These are phyloP conservation scores for Solanum ossicruentum DNA, from an alignment of 257 asterid genomes.

Conservation along the genomic window DNA sequence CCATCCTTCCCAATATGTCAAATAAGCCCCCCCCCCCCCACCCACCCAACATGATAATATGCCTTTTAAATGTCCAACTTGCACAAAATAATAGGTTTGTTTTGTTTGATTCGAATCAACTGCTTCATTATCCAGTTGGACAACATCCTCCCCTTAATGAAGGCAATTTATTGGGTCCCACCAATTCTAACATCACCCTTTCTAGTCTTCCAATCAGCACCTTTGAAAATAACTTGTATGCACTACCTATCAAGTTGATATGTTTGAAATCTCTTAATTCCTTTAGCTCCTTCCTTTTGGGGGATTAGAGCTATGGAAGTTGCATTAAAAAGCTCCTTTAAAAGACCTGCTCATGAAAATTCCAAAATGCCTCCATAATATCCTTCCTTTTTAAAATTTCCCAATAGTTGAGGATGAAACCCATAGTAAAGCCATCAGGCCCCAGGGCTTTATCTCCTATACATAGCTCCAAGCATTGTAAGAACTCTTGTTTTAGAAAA, in stretches of 20 bases:
- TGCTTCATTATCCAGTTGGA: too few species aligned
- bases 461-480: neutral
- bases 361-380: neutral
- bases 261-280: neutral
- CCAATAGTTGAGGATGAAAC: neutral
- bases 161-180: neutral
- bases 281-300: neutral
- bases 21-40: neutral
- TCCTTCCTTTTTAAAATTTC: neutral
- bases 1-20: neutral
- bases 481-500: neutral
- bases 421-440: neutral
- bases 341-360: neutral
- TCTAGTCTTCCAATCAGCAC: neutral
- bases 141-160: too few species aligned
- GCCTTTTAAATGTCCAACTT: neutral
- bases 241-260: neutral
- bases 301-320: neutral
- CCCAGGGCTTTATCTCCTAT: neutral
- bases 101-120: neutral
- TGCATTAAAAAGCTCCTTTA: neutral
- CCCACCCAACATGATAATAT: neutral
- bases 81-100: neutral
- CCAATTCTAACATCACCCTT: neutral
- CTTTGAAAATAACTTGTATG: neutral